A percentile compares a stretch with the other conserved stretches of the same genome.
These are phyloP conservation scores for Solidago caesia DNA, from an alignment of 129 eudicot genomes.

Conservation along the genomic window DNA sequence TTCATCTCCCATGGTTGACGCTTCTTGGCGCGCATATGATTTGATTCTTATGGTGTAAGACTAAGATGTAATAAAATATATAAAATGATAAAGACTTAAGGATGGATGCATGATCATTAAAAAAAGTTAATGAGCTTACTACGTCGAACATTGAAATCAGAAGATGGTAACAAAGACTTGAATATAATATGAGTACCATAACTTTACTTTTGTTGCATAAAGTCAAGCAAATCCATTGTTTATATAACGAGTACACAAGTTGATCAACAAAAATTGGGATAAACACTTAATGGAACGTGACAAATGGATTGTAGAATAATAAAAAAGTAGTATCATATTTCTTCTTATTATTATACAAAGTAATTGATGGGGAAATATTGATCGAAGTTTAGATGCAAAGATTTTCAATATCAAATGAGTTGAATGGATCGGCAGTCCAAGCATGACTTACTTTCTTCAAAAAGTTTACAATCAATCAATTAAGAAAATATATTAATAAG, in stretches of 20 bases:
- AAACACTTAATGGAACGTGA: conserved; percentile 8
- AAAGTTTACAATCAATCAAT: neutral
- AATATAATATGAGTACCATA: neutral
- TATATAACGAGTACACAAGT: conserved; percentile 6
- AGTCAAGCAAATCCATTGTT: conserved; percentile 1
- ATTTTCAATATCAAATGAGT: neutral
- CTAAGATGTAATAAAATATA: neutral
- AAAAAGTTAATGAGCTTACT: neutral
- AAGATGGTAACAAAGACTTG: neutral
- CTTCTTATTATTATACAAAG: neutral
- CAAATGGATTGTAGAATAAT: conserved; percentile 24
- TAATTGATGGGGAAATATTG: no score
- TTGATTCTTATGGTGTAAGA: neutral
- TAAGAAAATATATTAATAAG: no score
- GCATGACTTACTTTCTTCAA: no score
- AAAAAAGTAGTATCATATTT: neutral
- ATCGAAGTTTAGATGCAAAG: no score
- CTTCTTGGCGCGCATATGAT: conserved; percentile 9
- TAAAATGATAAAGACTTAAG: neutral
- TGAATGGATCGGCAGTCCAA: no score
- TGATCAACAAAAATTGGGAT: neutral
- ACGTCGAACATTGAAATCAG: neutral
- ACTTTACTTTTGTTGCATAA: neutral
- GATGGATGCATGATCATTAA: conserved; percentile 5
- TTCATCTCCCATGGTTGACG: no score